Evolutionary conservation across 345 rosid species (phyloP).

Genomic region (Camelina neglecta): DNA sequence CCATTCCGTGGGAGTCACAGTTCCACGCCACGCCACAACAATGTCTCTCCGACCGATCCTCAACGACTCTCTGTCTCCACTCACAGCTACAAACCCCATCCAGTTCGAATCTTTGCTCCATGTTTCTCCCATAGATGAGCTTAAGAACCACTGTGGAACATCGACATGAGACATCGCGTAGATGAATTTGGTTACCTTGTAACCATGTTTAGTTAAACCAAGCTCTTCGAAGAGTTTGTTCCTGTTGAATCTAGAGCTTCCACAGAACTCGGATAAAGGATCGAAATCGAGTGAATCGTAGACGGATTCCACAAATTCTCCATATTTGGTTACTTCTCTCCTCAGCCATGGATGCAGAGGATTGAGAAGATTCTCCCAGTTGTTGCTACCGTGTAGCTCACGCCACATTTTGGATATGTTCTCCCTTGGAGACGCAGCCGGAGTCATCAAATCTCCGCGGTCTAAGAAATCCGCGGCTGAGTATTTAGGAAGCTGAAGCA

Average conservation of each 20-base stretch:
- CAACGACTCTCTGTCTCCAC: conserved; percentile 49
- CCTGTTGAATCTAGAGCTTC: conserved; percentile 63
- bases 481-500: conserved; percentile 51
- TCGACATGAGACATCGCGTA: conserved; percentile 72
- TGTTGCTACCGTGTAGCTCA: conserved; percentile 51
- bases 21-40: conserved; percentile 71
- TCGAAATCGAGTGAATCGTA: conserved; percentile 70
- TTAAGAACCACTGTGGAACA: conserved; percentile 63
- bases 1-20: conserved; percentile 73
- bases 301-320: conserved; percentile 62
- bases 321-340: conserved; percentile 62
- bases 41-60: conserved; percentile 67
- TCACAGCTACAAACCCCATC: conserved; percentile 70
- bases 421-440: conserved; percentile 60
- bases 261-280: conserved; percentile 63
- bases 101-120: conserved; percentile 85
- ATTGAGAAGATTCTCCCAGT: conserved; percentile 60
- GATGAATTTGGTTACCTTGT: conserved; percentile 58
- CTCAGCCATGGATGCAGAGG: conserved; percentile 63
- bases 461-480: conserved; percentile 59
- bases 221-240: conserved; percentile 57
- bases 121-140: conserved; percentile 46
- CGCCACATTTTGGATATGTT: conserved; percentile 56
- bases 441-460: conserved; percentile 63
- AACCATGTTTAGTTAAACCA: conserved; percentile 57